Conservation (phyloP, 495 filamentous ascomycete genomes). For the Penicillium pancosmium region DNA sequence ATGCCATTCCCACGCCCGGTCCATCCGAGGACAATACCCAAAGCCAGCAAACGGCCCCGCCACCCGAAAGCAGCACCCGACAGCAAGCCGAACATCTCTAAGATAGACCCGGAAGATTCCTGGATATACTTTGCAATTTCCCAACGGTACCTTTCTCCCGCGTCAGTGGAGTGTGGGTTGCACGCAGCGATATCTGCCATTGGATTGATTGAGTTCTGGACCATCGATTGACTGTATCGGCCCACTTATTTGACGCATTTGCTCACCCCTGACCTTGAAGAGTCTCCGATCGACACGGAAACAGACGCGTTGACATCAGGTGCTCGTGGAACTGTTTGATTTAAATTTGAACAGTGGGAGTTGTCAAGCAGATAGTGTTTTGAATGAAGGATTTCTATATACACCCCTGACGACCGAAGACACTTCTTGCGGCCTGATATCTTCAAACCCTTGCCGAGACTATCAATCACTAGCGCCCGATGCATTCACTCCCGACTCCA, state of each 20-base stretch:
- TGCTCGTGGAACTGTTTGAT: background rate
- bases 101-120: background rate
- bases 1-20: background rate
- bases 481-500: constrained; percentile 22
- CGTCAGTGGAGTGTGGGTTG: constrained; percentile 1
- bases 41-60: background rate
- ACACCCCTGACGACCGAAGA: no score
- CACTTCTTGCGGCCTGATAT: no score
- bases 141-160: background rate
- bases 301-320: constrained; percentile 8
- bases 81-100: background rate
- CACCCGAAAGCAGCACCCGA: background rate
- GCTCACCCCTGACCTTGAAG: constrained; percentile 10
- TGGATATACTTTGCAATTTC: constrained; percentile 5
- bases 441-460: background rate
- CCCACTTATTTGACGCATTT: constrained; percentile 19
- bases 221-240: constrained; percentile 7
- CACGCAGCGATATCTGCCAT: constrained; percentile 3
- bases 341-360: background rate
- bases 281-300: constrained; percentile 19
- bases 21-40: background rate
- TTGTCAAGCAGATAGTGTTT: background rate
- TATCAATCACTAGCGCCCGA: constrained; percentile 13
- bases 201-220: constrained; percentile 12
- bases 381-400: background rate